Percentiles rank a stretch among this genome's conserved stretches.
Evolutionary conservation across 108 stramenopile genomes (phyloP).

Genomic region (Hondaea fermentalgiana): DNA sequence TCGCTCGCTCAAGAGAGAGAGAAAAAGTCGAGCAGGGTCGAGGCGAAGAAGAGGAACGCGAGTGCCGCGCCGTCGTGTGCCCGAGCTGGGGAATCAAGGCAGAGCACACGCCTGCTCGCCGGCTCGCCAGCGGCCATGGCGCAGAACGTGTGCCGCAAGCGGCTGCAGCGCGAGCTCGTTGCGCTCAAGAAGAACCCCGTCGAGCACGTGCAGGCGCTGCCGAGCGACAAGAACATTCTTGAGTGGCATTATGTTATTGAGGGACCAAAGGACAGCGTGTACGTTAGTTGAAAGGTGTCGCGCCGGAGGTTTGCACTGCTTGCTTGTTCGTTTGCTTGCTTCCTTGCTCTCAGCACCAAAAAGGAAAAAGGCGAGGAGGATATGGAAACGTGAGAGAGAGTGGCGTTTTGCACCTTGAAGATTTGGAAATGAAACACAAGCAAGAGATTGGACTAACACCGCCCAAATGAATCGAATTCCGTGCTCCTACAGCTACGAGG

Average conservation of each 20-base stretch:
- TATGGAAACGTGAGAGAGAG: too few relatives aligned
- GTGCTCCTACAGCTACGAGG: slow-evolving; percentile 39
- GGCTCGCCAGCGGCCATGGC: too few relatives aligned
- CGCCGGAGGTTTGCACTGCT: not conserved
- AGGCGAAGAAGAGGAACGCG: too few relatives aligned
- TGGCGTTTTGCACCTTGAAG: too few relatives aligned
- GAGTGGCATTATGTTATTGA: slow-evolving; percentile 93
- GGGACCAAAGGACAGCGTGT: slow-evolving; percentile 65
- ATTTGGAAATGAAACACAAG: too few relatives aligned
- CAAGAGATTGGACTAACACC: too few relatives aligned
- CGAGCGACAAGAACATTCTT: slow-evolving; percentile 26
- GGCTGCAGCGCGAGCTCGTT: slow-evolving; percentile 38
- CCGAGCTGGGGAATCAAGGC: too few relatives aligned
- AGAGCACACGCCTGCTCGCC: too few relatives aligned
- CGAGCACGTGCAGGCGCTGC: slow-evolving; percentile 40
- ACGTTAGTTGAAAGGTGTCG: slow-evolving; percentile 19
- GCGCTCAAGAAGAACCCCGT: slow-evolving; percentile 43
- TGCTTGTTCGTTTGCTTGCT: not conserved
- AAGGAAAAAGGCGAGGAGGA: not conserved
- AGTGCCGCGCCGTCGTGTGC: too few relatives aligned
- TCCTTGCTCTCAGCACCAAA: not conserved
- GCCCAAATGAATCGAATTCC: not conserved
- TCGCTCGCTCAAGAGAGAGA: too few relatives aligned
- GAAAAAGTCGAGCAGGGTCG: too few relatives aligned
- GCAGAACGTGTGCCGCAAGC: too few relatives aligned